phyloP scores from a whole-genome alignment of 1,284 basidiomycete genomes.

The Bjerkandera adusta region DNA sequence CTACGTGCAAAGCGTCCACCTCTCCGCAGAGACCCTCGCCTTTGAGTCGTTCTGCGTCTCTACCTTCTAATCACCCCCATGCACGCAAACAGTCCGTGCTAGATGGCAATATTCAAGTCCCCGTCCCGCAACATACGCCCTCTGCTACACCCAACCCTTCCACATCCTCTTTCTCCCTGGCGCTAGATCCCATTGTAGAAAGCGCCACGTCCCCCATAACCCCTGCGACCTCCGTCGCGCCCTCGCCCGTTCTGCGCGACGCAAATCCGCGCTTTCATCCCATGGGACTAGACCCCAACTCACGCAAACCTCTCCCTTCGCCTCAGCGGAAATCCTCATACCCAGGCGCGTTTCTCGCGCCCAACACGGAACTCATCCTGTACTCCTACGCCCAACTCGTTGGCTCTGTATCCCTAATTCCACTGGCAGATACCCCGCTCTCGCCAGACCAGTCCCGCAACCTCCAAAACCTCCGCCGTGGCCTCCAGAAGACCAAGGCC shows the following conservation, averaged over 20 bases:
- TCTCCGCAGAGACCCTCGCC: slow-evolving; percentile 40
- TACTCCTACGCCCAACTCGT: slow-evolving; percentile 85
- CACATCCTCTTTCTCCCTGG: slow-evolving; percentile 58
- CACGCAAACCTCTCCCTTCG: not conserved
- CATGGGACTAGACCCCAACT: not conserved
- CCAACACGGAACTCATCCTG: slow-evolving; percentile 64
- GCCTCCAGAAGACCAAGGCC: slow-evolving; percentile 46
- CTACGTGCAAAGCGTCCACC: slow-evolving; percentile 19
- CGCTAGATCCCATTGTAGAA: slow-evolving; percentile 70
- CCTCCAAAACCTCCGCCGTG: slow-evolving; percentile 46
- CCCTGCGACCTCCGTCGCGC: slow-evolving; percentile 27
- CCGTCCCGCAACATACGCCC: slow-evolving; percentile 36
- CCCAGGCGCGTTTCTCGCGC: slow-evolving; percentile 36
- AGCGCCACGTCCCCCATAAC: slow-evolving; percentile 26
- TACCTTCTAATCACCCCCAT: slow-evolving; percentile 68
- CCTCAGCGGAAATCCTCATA: slow-evolving; percentile 33
- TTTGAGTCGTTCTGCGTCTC: slow-evolving; percentile 47
- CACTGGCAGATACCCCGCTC: slow-evolving; percentile 24
- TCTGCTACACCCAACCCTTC: slow-evolving; percentile 39
- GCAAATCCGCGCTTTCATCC: slow-evolving; percentile 1
- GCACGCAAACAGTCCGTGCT: slow-evolving; percentile 71
- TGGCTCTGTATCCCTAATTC: slow-evolving; percentile 56
- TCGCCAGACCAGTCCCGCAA: slow-evolving; percentile 39
- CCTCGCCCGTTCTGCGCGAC: slow-evolving; percentile 22
- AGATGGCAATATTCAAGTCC: slow-evolving; percentile 49